Conservation (phyloP, 257 asterid genomes). For the Catharanthus roseus region DNA sequence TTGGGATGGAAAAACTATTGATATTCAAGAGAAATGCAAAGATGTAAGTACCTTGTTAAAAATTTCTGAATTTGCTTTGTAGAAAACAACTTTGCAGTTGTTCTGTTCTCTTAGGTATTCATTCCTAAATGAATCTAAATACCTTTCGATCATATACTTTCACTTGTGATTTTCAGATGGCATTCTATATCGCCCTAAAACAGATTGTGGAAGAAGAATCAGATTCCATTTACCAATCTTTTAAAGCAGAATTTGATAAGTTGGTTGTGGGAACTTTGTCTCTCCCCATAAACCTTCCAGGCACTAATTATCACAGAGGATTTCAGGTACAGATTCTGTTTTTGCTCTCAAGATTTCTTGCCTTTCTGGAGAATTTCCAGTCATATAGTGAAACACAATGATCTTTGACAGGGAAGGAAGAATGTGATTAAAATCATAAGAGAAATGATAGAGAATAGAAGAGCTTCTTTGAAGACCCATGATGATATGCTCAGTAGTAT, state of each 20-base stretch:
- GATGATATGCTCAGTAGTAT: constrained; percentile 68
- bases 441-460: constrained; percentile 54
- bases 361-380: neutral
- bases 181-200: constrained; percentile 11
- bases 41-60: constrained; percentile 38
- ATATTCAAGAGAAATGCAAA: constrained; percentile 77
- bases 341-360: neutral
- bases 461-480: constrained; percentile 34
- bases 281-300: constrained; percentile 24
- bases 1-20: constrained; percentile 62
- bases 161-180: constrained; percentile 18
- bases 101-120: neutral
- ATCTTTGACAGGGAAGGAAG: constrained; percentile 62
- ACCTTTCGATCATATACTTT: no score
- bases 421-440: constrained; percentile 48
- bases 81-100: no score
- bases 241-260: constrained; percentile 17
- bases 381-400: neutral
- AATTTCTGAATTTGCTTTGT: no score
- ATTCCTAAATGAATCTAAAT: no score
- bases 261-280: constrained; percentile 20
- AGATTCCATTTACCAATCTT: neutral
- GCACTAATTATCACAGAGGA: constrained; percentile 18
- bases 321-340: constrained; percentile 9
- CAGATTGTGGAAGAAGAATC: constrained; percentile 21